Conservation (phyloP, 225 moss, liverwort and hornwort species). For the Pseudisothecium myosuroides region DNA sequence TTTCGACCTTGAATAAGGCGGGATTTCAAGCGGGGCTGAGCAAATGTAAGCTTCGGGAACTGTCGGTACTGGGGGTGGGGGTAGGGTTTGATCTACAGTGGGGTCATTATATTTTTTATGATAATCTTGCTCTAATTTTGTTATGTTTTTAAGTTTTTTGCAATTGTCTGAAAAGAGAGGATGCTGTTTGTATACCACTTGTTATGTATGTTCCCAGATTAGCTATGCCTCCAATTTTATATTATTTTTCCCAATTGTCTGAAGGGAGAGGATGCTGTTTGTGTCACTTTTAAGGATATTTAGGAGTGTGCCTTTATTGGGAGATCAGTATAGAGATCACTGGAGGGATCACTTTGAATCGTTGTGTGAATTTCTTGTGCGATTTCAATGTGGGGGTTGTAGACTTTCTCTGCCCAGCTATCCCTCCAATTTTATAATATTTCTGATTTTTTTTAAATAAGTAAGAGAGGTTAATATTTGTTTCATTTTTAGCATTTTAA, state of each 20-base stretch:
- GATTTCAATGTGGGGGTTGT: neutral
- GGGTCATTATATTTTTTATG: neutral
- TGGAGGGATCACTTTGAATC: neutral
- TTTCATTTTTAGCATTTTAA: neutral
- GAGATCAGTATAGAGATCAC: neutral
- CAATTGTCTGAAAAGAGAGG: neutral
- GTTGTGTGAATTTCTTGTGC: neutral
- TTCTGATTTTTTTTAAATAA: too few species aligned
- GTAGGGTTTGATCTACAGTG: neutral
- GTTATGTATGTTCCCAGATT: neutral
- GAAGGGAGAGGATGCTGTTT: neutral
- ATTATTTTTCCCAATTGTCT: neutral
- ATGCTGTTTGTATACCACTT: neutral
- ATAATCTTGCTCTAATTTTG: neutral
- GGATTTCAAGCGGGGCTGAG: slow-evolving; percentile 50
- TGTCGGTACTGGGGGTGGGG: neutral
- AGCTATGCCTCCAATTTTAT: neutral
- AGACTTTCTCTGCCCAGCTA: neutral
- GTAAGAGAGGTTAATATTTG: neutral
- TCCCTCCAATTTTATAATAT: neutral
- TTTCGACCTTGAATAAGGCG: slow-evolving; percentile 41
- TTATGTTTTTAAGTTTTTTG: neutral
- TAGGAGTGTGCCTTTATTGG: neutral
- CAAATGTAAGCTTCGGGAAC: slow-evolving; percentile 32
- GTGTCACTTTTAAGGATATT: neutral